These are phyloP conservation scores for Trichoderma reesei DNA, from an alignment of 495 filamentous ascomycete genomes.

Conservation along the genomic window DNA sequence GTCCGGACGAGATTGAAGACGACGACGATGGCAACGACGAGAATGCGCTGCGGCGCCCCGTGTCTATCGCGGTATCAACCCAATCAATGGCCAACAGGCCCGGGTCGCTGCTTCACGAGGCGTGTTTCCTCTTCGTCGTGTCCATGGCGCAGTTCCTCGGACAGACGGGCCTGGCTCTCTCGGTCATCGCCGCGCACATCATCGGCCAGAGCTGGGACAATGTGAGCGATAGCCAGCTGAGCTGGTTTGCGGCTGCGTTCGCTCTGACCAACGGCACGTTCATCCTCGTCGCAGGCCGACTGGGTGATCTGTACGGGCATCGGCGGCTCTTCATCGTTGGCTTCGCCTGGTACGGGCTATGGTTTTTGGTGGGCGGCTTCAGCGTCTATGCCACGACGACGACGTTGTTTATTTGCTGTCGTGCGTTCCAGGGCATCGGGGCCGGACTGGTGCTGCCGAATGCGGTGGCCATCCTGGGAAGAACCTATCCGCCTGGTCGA, in stretches of 20 bases:
- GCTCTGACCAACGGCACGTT: constrained; percentile 56
- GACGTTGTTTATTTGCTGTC: constrained; percentile 49
- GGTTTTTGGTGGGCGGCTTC: constrained; percentile 52
- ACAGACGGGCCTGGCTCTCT: constrained; percentile 28
- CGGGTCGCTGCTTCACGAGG: constrained; percentile 13
- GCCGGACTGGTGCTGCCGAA: constrained; percentile 54
- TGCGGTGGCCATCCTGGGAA: constrained; percentile 49
- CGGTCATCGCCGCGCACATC: constrained; percentile 29
- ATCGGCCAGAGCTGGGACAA: constrained; percentile 38
- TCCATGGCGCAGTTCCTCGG: constrained; percentile 26
- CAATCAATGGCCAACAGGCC: background rate
- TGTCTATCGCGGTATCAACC: background rate
- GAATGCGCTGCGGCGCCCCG: background rate
- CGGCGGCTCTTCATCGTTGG: constrained; percentile 53
- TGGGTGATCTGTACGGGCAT: constrained; percentile 60
- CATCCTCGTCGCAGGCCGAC: constrained; percentile 54
- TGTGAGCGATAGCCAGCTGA: constrained; percentile 30
- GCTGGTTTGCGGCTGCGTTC: constrained; percentile 46
- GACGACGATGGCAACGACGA: background rate
- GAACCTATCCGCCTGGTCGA: constrained; percentile 39
- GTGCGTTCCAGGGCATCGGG: constrained; percentile 53
- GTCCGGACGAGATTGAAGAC: background rate
- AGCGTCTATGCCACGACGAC: constrained; percentile 18
- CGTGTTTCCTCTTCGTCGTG: constrained; percentile 19
- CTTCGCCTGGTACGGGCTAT: constrained; percentile 52